These are phyloP conservation scores for Tylopilus cervinicoccineus DNA, from an alignment of 768 basidiomycete species.

Conservation along the genomic window DNA sequence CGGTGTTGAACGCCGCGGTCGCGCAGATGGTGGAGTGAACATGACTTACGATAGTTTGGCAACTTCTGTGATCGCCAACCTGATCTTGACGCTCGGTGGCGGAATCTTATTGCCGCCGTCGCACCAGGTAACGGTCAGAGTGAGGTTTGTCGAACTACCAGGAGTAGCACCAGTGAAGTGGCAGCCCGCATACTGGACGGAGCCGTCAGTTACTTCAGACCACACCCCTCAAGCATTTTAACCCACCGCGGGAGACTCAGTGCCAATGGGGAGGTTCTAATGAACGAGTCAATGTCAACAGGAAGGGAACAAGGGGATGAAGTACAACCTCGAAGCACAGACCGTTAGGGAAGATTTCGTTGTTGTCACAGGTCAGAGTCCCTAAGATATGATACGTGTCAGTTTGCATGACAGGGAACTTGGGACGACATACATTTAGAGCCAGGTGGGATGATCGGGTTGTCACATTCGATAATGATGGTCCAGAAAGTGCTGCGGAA, in stretches of 20 bases:
- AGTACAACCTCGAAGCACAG: constrained; percentile 1
- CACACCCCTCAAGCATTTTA: neutral
- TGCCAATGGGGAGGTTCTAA: neutral
- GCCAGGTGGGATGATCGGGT: neutral
- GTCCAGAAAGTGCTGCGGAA: constrained; percentile 5
- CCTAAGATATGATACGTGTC: neutral
- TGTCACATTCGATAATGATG: constrained; percentile 11
- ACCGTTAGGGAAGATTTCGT: constrained; percentile 1
- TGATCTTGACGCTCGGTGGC: neutral
- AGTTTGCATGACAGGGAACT: neutral
- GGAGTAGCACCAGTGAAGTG: neutral
- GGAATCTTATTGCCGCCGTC: neutral
- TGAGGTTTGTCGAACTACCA: neutral
- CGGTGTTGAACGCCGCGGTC: no score
- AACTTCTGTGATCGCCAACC: neutral
- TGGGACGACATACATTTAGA: constrained; percentile 1
- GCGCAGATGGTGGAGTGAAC: neutral
- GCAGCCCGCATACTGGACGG: neutral
- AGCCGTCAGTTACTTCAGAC: neutral
- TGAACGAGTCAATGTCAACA: neutral
- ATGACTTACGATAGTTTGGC: neutral
- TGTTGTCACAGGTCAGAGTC: constrained; percentile 4
- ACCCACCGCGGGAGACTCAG: neutral
- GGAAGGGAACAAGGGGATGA: neutral
- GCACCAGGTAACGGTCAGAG: neutral